Base-by-base conservation (phyloP, 2,329 filamentous ascomycete genomes). In the Alternaria panax region DNA sequence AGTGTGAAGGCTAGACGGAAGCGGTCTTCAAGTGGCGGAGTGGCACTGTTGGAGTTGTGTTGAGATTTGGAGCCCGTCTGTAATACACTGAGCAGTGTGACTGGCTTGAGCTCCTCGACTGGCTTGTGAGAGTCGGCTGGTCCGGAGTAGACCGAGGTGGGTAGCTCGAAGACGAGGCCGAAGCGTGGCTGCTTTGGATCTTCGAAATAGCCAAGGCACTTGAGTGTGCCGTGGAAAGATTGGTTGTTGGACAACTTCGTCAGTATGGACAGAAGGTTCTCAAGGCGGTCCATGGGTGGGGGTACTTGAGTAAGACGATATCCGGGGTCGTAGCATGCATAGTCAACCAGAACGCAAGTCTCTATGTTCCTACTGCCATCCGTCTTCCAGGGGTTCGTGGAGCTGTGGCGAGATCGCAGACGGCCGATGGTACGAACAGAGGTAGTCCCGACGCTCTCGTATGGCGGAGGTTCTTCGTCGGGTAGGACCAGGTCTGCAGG, bases 1-100 rank as follows among this genome's bases (percentile, higher is more conserved):
- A 93, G 81, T 64, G 92, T 91, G 53, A 90, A 84, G 4, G 91
- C 91, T 51, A 94, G 82, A 14, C 88, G 85, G 70, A 92, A 93
- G 68, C 92, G 91, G 58, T 89, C 88, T 77, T 94, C 91, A 0
- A 93, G 81, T 34, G 86, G 85, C 20, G 77, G 77, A 1, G 81
- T 80, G 4, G 74, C 72, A 43, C 78, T 80, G 51, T 75, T 75
- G 14, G 76, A 75, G 48, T 78, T 76, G 64, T 81, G 78, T 16
- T 78, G 60, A 27, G 80, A 80, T 53, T 79, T 83, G 24, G 78
- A 79, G 9, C 80, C 76, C 27, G 80, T 79, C 56, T 83, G 80
- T 6, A 84, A 75, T 18, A 84, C 72, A 59, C 78, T 81, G n/a
- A 83, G 74, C 5, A 84, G 73, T 36, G 80, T 83, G 16, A 79